Evolutionary conservation across 306 rosid genomes (phyloP).

Genomic region (Cucurbita maxima): DNA sequence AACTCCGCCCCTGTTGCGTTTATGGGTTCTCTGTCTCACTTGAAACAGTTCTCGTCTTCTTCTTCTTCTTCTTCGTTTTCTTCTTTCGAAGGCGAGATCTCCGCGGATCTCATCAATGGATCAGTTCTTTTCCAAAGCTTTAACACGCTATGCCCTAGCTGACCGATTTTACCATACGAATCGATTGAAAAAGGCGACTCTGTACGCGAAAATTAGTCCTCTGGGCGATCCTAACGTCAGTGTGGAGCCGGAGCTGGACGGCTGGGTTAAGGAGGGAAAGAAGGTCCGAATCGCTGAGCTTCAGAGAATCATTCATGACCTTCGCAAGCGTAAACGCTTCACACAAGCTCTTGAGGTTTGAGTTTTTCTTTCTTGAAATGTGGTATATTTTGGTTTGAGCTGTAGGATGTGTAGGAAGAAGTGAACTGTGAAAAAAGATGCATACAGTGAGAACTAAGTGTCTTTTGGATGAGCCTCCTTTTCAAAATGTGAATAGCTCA

Average conservation of each 20-base stretch:
- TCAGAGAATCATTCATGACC: constrained; percentile 64
- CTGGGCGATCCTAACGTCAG: constrained; percentile 38
- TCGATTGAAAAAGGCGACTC: constrained; percentile 33
- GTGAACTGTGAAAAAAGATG: neutral
- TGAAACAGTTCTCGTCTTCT: neutral
- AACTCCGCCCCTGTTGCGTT: neutral
- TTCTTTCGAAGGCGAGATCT: neutral
- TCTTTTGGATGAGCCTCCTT: neutral
- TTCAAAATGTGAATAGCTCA: neutral
- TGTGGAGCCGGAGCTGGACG: constrained; percentile 46
- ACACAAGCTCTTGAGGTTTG: constrained; percentile 62
- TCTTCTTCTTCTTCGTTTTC: neutral
- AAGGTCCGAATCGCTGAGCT: constrained; percentile 53
- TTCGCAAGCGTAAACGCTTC: constrained; percentile 67
- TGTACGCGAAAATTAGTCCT: constrained; percentile 59
- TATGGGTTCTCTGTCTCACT: neutral
- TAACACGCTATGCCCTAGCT: constrained; percentile 12
- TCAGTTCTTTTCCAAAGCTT: constrained; percentile 21
- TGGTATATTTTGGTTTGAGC: neutral
- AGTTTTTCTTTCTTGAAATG: neutral
- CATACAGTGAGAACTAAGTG: neutral
- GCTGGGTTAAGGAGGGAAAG: constrained; percentile 61
- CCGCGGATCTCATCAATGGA: constrained; percentile 24
- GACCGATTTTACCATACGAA: constrained; percentile 50
- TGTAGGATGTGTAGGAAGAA: neutral